Evolutionary conservation across 306 rosid species (phyloP), one percentile per base, ranked within the genome.

Genomic region (Lathyrus sativus): DNA sequence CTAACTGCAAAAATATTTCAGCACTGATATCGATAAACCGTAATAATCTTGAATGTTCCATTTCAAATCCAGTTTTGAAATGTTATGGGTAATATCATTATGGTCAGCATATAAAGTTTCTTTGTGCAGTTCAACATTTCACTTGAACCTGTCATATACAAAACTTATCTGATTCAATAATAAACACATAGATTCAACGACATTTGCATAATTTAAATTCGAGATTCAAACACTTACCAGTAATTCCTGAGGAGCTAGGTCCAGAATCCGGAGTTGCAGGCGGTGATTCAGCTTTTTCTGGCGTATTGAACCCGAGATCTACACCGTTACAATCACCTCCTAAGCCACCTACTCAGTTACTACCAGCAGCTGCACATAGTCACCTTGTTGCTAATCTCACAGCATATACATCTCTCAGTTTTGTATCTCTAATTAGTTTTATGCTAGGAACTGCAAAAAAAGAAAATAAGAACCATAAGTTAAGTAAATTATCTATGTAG

Each of bases 311-410:
- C 7, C 66, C 79, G 44, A 74, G 28, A 60, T 57, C 67, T 48
- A 81, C 0, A 13, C 58, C 60, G 19, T 11, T 4, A 55, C 91
- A 87, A 57, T 77, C 81, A 68, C 49, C 85, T 70, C 83, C 87
- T 1, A 90, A 10, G 33, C 29, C 7, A 37, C 95, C 96, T 90
- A 84, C 35, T 33, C n/a, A n/a, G n/a, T n/a, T n/a, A n/a, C n/a
- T n/a, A n/a, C n/a, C n/a, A n/a, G n/a, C n/a, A n/a, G n/a, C n/a
- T n/a, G n/a, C n/a, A n/a, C n/a, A n/a, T n/a, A n/a, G n/a, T n/a
- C n/a, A n/a, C n/a, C n/a, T n/a, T n/a, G n/a, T n/a, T n/a, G n/a
- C n/a, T n/a, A n/a, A n/a, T n/a, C n/a, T n/a, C n/a, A n/a, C n/a
- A n/a, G n/a, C n/a, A n/a, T n/a, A n/a, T n/a, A n/a, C n/a, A n/a